Evolutionary conservation across 2,329 filamentous ascomycete species (phyloP).

Genomic region (Mycocentrospora acerina): DNA sequence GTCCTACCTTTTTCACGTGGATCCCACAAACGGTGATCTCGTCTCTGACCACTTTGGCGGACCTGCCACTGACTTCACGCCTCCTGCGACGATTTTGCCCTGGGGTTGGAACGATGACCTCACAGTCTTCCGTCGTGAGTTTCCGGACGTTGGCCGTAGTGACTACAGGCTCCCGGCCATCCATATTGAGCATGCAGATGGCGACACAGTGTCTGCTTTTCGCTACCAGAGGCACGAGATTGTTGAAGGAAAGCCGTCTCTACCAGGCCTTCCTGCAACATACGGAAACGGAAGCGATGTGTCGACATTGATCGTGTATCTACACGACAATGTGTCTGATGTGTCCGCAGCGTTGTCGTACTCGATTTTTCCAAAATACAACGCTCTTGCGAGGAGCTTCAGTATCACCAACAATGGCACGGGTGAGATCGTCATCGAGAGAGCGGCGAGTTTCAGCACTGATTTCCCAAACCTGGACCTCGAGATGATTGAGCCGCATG

Average conservation of each 20-base stretch:
- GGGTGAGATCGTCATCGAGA: constrained; percentile 55
- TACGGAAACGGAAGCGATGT: constrained; percentile 60
- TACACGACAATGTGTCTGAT: constrained; percentile 61
- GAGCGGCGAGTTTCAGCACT: constrained; percentile 62
- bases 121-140: constrained; percentile 60
- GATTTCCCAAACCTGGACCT: constrained; percentile 62
- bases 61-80: constrained; percentile 54
- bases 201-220: constrained; percentile 61
- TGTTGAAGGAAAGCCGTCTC: constrained; percentile 56
- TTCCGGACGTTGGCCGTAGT: constrained; percentile 64
- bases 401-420: constrained; percentile 62
- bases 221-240: constrained; percentile 61
- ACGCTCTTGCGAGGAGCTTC: constrained; percentile 63
- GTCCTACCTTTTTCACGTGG: constrained; percentile 66
- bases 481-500: constrained; percentile 63
- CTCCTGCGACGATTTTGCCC: constrained; percentile 41
- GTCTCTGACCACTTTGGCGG: constrained; percentile 64
- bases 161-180: constrained; percentile 65
- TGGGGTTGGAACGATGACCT: constrained; percentile 58
- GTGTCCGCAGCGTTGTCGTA: constrained; percentile 62
- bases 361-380: constrained; percentile 63
- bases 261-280: constrained; percentile 61
- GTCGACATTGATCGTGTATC: constrained; percentile 58
- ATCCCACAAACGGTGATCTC: constrained; percentile 57
- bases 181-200: constrained; percentile 60